Evolutionary conservation across 495 filamentous ascomycete genomes (phyloP).

Genomic region (Rusavskia elegans): DNA sequence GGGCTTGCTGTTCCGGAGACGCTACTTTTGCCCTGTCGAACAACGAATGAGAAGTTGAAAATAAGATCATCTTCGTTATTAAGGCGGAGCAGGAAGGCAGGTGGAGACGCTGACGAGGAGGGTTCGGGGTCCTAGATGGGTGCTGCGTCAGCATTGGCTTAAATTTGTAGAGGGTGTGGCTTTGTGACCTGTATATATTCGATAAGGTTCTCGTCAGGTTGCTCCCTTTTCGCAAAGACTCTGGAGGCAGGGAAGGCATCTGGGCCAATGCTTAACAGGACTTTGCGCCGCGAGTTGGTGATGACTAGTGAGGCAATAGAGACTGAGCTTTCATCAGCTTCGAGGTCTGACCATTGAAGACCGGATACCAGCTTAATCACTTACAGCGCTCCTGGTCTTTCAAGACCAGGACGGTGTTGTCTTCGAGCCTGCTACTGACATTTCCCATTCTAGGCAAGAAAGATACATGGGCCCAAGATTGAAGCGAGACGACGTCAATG

Average conservation of each 20-base stretch:
- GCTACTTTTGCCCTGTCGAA: slow-evolving; percentile 45
- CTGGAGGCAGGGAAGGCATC: slow-evolving; percentile 79
- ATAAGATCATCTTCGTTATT: slow-evolving; percentile 78
- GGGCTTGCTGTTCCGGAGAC: slow-evolving; percentile 24
- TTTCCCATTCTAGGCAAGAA: slow-evolving; percentile 57
- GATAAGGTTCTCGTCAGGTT: slow-evolving; percentile 56
- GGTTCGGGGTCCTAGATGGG: slow-evolving; percentile 63
- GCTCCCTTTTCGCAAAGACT: slow-evolving; percentile 58
- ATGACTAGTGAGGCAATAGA: slow-evolving; percentile 68
- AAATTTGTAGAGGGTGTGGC: background rate
- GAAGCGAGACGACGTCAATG: background rate
- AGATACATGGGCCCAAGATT: background rate
- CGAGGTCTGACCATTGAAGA: slow-evolving; percentile 2
- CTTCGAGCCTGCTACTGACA: slow-evolving; percentile 80
- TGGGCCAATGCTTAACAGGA: slow-evolving; percentile 61
- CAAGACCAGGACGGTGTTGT: slow-evolving; percentile 66
- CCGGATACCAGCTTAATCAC: slow-evolving; percentile 10
- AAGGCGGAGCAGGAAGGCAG: slow-evolving; percentile 72
- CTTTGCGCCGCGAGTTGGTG: slow-evolving; percentile 58
- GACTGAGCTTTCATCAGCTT: slow-evolving; percentile 36
- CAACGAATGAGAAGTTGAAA: slow-evolving; percentile 82
- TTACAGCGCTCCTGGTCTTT: slow-evolving; percentile 81
- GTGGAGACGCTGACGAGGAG: slow-evolving; percentile 32
- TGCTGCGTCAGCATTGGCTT: background rate
- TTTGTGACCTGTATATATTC: slow-evolving; percentile 77